phyloP scores from a whole-genome alignment of 441 rosid genomes.

The Flueggea neowawraea region DNA sequence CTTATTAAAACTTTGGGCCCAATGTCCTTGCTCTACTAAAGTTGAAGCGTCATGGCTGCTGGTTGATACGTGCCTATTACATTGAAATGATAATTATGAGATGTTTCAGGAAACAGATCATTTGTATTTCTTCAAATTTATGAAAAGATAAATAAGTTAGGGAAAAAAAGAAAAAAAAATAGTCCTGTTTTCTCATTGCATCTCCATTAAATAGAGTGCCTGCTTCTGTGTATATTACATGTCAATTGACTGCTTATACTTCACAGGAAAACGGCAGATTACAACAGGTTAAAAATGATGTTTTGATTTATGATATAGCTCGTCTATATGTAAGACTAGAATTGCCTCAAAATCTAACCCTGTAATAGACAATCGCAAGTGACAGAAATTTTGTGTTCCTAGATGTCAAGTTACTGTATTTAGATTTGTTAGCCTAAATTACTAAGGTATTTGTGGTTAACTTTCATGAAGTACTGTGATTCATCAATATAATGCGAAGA shows the following conservation, averaged over 20 bases:
- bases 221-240: background rate
- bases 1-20: conserved; percentile 26
- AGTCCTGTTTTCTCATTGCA: background rate
- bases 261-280: background rate
- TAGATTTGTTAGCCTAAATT: background rate
- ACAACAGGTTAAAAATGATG: background rate
- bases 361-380: background rate
- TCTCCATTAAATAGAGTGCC: background rate
- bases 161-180: no score
- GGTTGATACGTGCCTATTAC: conserved; percentile 33
- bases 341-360: background rate
- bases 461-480: conserved; percentile 28
- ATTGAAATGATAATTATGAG: no score
- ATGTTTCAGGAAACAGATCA: conserved; percentile 9
- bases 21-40: conserved; percentile 26
- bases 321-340: background rate
- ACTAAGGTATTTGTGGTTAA: conserved; percentile 2
- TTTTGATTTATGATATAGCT: background rate
- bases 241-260: background rate
- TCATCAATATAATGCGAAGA: conserved; percentile 13
- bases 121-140: conserved; percentile 2
- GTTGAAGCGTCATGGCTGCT: conserved; percentile 22
- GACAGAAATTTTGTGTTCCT: background rate
- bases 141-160: background rate
- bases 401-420: background rate